Evolutionary conservation across 1,284 basidiomycete genomes (phyloP).

Genomic region (Apiotrichum veenhuisii): DNA sequence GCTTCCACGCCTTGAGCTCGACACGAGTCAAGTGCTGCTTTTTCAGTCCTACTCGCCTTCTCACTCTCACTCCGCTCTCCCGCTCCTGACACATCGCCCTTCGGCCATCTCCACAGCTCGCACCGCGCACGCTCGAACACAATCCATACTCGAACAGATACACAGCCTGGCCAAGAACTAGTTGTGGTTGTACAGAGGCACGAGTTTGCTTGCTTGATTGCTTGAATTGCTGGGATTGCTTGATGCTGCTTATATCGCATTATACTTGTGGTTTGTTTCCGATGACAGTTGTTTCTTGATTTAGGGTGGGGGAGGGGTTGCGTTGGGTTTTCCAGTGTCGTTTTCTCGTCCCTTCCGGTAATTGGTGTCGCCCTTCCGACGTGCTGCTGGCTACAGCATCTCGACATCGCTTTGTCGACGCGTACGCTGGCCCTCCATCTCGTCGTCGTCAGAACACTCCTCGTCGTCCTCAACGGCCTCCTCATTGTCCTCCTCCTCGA

Average conservation of each 20-base stretch:
- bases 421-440: conserved; percentile 41
- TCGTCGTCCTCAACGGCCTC: conserved; percentile 44
- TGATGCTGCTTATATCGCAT: conserved; percentile 2
- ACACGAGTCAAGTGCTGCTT: no score
- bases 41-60: neutral
- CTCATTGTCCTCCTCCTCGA: conserved; percentile 35
- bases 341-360: no score
- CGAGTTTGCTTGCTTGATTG: no score
- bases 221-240: neutral
- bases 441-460: conserved; percentile 45
- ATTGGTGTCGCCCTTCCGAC: no score
- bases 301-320: neutral
- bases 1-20: no score
- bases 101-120: neutral
- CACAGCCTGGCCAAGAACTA: conserved; percentile 11
- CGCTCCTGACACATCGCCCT: no score
- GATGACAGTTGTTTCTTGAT: neutral
- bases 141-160: conserved; percentile 15
- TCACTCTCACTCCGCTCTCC: neutral
- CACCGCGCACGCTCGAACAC: neutral
- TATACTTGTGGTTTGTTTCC: conserved; percentile 12
- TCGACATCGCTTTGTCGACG: conserved; percentile 48
- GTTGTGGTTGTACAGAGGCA: conserved; percentile 5
- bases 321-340: no score
- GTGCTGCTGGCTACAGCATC: conserved; percentile 32